Evolutionary conservation across 768 basidiomycete genomes (phyloP), one percentile per base, ranked within the genome.

Genomic region (Calocybe gangraenosa): DNA sequence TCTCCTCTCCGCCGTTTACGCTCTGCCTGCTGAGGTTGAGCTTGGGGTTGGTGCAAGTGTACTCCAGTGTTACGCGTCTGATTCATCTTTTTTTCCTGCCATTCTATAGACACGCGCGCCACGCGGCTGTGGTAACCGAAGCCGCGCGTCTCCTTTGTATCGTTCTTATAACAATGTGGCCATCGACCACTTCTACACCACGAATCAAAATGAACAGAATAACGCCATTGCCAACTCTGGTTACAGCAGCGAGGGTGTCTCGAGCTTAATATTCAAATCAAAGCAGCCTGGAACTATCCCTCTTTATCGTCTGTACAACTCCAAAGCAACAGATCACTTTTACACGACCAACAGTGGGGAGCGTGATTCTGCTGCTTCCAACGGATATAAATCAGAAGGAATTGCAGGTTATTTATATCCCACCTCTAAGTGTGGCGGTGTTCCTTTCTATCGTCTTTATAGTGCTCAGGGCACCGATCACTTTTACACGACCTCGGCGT

Each of bases 11-110:
- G n/a, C n/a, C n/a, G n/a, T n/a, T n/a, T n/a, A n/a, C n/a, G n/a
- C n/a, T n/a, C n/a, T n/a, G n/a, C n/a, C n/a, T n/a, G n/a, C n/a
- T n/a, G n/a, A n/a, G n/a, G n/a, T n/a, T n/a, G n/a, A n/a, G n/a
- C n/a, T n/a, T n/a, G n/a, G n/a, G n/a, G n/a, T n/a, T n/a, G n/a
- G n/a, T n/a, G n/a, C n/a, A n/a, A n/a, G n/a, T n/a, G n/a, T n/a
- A n/a, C n/a, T n/a, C n/a, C n/a, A n/a, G n/a, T n/a, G n/a, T n/a
- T n/a, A n/a, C n/a, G n/a, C n/a, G n/a, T n/a, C n/a, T n/a, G n/a
- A n/a, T n/a, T n/a, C n/a, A 43, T 70, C 70, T 18, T 60, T 59
- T 35, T 47, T 49, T 28, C 49, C 33, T 28, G 5, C 17, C 23
- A 20, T 2, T 36, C 7, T 36, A 35, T 14, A 35, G 34, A 23